These are phyloP conservation scores for Fistulifera pelliculosa DNA, from an alignment of 108 stramenopile species.

Conservation along the genomic window DNA sequence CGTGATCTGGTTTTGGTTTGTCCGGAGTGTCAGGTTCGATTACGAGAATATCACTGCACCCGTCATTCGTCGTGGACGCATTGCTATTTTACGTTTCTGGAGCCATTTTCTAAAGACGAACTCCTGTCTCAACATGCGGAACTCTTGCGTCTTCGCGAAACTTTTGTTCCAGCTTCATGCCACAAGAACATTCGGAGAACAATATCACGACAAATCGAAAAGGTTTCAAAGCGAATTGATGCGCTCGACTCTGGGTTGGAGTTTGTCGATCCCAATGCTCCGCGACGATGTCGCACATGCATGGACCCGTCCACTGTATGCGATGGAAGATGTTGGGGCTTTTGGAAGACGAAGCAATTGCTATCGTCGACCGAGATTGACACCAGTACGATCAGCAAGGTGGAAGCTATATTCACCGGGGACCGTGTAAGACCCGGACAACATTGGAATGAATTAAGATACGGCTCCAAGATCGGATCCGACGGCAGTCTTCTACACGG, in stretches of 20 bases:
- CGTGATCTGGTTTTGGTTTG: slow-evolving; percentile 64
- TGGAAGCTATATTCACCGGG: background rate
- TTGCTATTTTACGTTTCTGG: slow-evolving; percentile 71
- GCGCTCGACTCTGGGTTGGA: slow-evolving; percentile 21
- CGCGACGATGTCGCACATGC: slow-evolving; percentile 57
- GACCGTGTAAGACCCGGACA: slow-evolving; percentile 24
- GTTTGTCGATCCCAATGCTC: slow-evolving; percentile 29
- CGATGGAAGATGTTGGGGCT: slow-evolving; percentile 75
- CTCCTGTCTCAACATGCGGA: slow-evolving; percentile 26
- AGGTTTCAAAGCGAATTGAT: slow-evolving; percentile 33
- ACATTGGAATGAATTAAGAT: slow-evolving; percentile 37
- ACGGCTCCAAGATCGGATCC: slow-evolving; percentile 19
- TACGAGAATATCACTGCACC: slow-evolving; percentile 64
- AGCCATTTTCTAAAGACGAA: slow-evolving; percentile 36
- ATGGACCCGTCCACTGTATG: slow-evolving; percentile 42
- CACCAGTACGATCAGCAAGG: slow-evolving; percentile 3
- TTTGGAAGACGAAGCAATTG: slow-evolving; percentile 39
- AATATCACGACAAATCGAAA: slow-evolving; percentile 50
- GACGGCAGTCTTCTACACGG: slow-evolving; percentile 18
- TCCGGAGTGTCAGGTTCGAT: slow-evolving; percentile 24
- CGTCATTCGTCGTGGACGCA: slow-evolving; percentile 56
- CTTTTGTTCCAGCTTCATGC: slow-evolving; percentile 15
- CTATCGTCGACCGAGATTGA: background rate
- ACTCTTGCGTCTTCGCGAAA: slow-evolving; percentile 31
- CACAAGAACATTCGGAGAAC: slow-evolving; percentile 59